phyloP scores from a whole-genome alignment of 2,329 filamentous ascomycete species.

The Kalaharituber pfeilii region DNA sequence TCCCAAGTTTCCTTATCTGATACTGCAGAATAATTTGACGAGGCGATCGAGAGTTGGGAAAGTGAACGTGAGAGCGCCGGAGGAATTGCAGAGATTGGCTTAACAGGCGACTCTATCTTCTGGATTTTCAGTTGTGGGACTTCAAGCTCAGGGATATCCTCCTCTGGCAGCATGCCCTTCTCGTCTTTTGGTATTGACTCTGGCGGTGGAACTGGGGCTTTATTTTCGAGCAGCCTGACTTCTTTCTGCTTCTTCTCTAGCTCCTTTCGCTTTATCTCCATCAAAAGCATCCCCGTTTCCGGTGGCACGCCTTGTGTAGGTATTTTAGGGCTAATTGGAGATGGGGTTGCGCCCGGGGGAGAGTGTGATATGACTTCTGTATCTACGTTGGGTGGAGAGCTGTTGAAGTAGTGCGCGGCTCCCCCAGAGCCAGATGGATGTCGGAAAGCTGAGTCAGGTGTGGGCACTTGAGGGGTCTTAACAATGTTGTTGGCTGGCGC shows the following conservation, averaged over 20 bases:
- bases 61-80: neutral
- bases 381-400: neutral
- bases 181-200: neutral
- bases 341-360: neutral
- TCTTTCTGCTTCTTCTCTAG: neutral
- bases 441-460: conserved; percentile 16
- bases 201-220: neutral
- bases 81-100: neutral
- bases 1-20: conserved; percentile 24
- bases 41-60: neutral
- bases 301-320: neutral
- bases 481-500: conserved; percentile 12
- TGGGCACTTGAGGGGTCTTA: conserved; percentile 14
- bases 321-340: neutral
- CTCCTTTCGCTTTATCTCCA: neutral
- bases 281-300: neutral
- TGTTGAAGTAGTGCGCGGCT: neutral
- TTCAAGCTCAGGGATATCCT: neutral
- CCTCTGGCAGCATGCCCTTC: neutral
- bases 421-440: conserved; percentile 1
- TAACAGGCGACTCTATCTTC: neutral
- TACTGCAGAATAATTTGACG: conserved; percentile 1
- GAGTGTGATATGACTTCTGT: neutral
- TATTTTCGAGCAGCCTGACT: neutral
- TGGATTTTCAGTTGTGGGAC: neutral